Conservation (phyloP, 2,329 filamentous ascomycete species). For the Coniochaeta sp. region DNA sequence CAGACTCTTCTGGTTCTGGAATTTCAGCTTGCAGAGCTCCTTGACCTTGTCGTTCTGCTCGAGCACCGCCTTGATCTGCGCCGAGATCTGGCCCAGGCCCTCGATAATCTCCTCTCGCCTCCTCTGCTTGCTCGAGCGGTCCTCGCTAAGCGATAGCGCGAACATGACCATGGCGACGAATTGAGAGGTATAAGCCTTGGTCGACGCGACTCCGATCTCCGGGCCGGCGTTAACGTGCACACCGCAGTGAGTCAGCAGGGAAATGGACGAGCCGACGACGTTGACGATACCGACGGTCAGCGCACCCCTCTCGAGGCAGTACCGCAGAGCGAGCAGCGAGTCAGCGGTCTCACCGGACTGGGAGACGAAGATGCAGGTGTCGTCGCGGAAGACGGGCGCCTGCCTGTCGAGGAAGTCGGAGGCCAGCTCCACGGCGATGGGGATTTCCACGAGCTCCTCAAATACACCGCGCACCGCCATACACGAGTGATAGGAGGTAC, state of each 20-base stretch:
- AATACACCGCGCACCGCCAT: conserved; percentile 98
- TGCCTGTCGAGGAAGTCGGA: conserved; percentile 97
- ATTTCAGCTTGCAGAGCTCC: conserved; percentile 80
- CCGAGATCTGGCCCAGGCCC: conserved; percentile 78
- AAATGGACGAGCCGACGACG: conserved; percentile 97
- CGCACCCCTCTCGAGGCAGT: conserved; percentile 96
- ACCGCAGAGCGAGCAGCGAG: conserved; percentile 91
- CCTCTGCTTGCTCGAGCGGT: conserved; percentile 88
- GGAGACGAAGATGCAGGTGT: conserved; percentile 97
- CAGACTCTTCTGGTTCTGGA: conserved; percentile 96
- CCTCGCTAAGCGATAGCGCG: conserved; percentile 89
- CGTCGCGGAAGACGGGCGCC: conserved; percentile 97
- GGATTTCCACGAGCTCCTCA: conserved; percentile 96
- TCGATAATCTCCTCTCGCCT: conserved; percentile 95
- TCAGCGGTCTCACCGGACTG: conserved; percentile 98
- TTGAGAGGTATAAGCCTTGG: conserved; percentile 98
- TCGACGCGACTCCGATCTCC: conserved; percentile 97
- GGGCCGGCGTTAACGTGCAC: conserved; percentile 99
- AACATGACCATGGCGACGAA: conserved; percentile 99
- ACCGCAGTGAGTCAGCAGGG: conserved; percentile 97
- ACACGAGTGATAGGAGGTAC: conserved; percentile 97
- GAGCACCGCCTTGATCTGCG: conserved; percentile 87
- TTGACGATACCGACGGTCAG: conserved; percentile 98
- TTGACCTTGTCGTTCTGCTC: conserved; percentile 92
- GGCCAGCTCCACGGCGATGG: conserved; percentile 91